A percentile compares a stretch with the other conserved stretches of the same genome.
phyloP scores from a whole-genome alignment of 2,329 filamentous ascomycete genomes.

The Cladorrhinum sp. region DNA sequence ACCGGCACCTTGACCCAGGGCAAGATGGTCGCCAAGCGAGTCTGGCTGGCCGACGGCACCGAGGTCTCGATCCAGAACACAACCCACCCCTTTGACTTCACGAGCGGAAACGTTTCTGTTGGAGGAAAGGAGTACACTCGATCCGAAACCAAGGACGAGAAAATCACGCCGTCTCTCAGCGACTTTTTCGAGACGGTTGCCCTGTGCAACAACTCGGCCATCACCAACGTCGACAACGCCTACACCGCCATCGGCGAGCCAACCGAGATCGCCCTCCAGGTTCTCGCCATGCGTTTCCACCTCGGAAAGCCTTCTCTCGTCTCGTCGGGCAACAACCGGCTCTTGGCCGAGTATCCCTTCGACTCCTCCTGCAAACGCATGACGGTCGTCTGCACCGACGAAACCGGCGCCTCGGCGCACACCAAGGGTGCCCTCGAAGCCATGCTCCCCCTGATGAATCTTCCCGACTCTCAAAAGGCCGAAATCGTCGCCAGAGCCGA shows the following conservation, averaged over 20 bases:
- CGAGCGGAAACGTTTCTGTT: slow-evolving; percentile 46
- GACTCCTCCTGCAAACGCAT: slow-evolving; percentile 73
- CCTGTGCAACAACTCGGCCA: slow-evolving; percentile 59
- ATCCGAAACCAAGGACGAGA: slow-evolving; percentile 33
- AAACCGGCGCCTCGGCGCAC: slow-evolving; percentile 42
- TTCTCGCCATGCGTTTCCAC: slow-evolving; percentile 67
- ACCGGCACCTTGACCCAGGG: slow-evolving; percentile 65
- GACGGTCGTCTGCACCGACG: slow-evolving; percentile 61
- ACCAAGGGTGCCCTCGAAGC: slow-evolving; percentile 59
- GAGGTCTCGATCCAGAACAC: slow-evolving; percentile 52
- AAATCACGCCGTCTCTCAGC: slow-evolving; percentile 34
- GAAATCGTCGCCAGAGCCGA: slow-evolving; percentile 50
- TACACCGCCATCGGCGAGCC: slow-evolving; percentile 65
- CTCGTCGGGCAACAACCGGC: slow-evolving; percentile 31
- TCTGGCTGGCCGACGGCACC: slow-evolving; percentile 56
- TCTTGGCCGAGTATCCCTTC: slow-evolving; percentile 67
- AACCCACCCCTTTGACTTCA: slow-evolving; percentile 60
- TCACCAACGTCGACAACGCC: slow-evolving; percentile 46
- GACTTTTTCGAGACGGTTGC: slow-evolving; percentile 54
- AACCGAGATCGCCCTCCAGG: slow-evolving; percentile 71
- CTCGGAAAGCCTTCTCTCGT: slow-evolving; percentile 44
- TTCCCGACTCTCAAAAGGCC: slow-evolving; percentile 45
- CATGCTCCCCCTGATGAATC: slow-evolving; percentile 50
- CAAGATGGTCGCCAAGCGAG: slow-evolving; percentile 63
- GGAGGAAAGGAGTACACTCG: slow-evolving; percentile 12